phyloP scores from a whole-genome alignment of 1,284 basidiomycete genomes.

The Flammula alnicola region DNA sequence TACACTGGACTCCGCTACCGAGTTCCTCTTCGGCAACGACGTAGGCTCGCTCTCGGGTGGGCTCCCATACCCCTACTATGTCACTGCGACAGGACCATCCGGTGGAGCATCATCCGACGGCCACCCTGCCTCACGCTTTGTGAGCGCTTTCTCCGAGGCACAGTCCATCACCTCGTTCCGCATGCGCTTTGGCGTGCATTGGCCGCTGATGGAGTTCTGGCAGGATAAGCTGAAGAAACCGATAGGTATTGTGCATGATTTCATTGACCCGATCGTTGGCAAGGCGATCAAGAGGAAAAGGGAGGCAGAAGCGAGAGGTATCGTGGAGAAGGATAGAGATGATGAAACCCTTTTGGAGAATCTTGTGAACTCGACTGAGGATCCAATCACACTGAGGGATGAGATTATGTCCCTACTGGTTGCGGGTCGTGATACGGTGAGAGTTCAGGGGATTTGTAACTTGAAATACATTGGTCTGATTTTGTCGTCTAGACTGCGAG shows the following conservation, averaged over 20 bases:
- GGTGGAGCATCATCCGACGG: conserved; percentile 20
- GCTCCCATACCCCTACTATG: conserved; percentile 37
- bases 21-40: conserved; percentile 44
- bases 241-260: conserved; percentile 34
- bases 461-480: neutral
- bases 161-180: conserved; percentile 32
- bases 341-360: conserved; percentile 44
- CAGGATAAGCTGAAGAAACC: conserved; percentile 35
- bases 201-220: conserved; percentile 42
- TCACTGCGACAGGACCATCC: conserved; percentile 19
- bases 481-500: conserved; percentile 23
- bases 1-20: conserved; percentile 49
- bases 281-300: conserved; percentile 35
- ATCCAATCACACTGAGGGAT: conserved; percentile 17
- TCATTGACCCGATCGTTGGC: conserved; percentile 39
- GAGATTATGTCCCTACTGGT: conserved; percentile 31
- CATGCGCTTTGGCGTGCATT: conserved; percentile 30
- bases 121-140: conserved; percentile 36
- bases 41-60: conserved; percentile 39
- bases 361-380: neutral
- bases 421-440: conserved; percentile 42
- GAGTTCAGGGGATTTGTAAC: conserved; percentile 1
- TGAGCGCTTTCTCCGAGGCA: conserved; percentile 35
- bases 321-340: conserved; percentile 31
- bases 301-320: conserved; percentile 19